Evolutionary conservation across 176 grass and related monocot species (phyloP).

Genomic region (Secale cereale): DNA sequence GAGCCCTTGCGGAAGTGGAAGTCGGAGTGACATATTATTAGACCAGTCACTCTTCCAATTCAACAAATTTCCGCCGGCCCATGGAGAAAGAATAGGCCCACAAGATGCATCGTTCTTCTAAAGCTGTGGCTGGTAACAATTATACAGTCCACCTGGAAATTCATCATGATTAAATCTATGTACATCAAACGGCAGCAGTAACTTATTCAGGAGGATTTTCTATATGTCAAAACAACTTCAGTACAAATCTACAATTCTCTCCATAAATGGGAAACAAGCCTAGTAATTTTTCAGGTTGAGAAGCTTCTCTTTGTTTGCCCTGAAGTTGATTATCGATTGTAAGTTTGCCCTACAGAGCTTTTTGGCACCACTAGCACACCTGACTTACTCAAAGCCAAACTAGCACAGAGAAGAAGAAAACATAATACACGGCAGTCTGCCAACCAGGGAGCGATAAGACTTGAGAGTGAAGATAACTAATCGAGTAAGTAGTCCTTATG

Average conservation of each 20-base stretch:
- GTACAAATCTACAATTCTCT: background rate
- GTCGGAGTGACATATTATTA: slow-evolving; percentile 58
- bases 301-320: background rate
- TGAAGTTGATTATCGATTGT: background rate
- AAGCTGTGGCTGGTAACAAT: background rate
- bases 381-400: background rate
- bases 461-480: background rate
- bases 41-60: slow-evolving; percentile 11
- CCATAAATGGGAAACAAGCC: background rate
- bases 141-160: background rate
- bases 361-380: background rate
- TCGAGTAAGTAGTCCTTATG: background rate
- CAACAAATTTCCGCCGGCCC: background rate
- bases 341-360: background rate
- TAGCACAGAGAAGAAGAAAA: background rate
- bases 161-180: background rate
- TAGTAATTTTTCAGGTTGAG: background rate
- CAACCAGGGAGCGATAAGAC: background rate
- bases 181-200: background rate
- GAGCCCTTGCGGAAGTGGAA: slow-evolving; percentile 55
- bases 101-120: background rate
- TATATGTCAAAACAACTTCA: background rate
- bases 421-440: background rate
- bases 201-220: background rate
- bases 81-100: background rate